Evolutionary conservation across 495 filamentous ascomycete species (phyloP).

Genomic region (Annulohypoxylon maeteangense): DNA sequence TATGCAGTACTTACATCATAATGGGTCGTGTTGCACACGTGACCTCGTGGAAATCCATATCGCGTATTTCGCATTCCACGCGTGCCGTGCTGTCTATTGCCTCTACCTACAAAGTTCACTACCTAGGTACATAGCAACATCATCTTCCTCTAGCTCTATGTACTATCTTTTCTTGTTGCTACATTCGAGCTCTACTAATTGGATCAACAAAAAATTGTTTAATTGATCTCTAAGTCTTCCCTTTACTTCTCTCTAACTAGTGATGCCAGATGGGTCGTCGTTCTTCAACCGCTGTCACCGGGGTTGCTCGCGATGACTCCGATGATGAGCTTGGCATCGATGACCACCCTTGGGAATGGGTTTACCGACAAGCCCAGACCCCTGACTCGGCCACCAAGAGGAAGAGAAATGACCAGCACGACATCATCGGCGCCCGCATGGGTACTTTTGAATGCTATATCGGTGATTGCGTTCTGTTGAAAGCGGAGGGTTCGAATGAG

Average conservation of each 20-base stretch:
- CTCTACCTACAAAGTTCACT: too few species aligned
- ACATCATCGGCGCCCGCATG: constrained; percentile 84
- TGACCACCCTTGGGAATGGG: constrained; percentile 93
- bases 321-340: constrained; percentile 91
- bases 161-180: too few species aligned
- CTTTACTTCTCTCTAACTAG: background rate
- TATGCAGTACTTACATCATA: too few species aligned
- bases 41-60: constrained; percentile 5
- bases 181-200: too few species aligned
- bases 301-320: constrained; percentile 82
- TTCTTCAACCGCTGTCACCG: constrained; percentile 44
- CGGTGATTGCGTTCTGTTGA: constrained; percentile 86
- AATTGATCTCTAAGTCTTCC: background rate
- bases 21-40: background rate
- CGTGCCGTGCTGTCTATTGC: background rate
- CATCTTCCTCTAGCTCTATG: too few species aligned
- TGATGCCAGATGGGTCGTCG: constrained; percentile 37
- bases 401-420: constrained; percentile 51
- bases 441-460: constrained; percentile 82
- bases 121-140: too few species aligned
- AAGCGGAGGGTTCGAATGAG: constrained; percentile 80
- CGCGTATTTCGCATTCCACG: background rate
- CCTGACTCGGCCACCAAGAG: constrained; percentile 45
- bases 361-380: constrained; percentile 63
- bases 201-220: too few species aligned